These are phyloP conservation scores for Alloascoidea africana DNA, from an alignment of 805 yeast species.

Conservation along the genomic window DNA sequence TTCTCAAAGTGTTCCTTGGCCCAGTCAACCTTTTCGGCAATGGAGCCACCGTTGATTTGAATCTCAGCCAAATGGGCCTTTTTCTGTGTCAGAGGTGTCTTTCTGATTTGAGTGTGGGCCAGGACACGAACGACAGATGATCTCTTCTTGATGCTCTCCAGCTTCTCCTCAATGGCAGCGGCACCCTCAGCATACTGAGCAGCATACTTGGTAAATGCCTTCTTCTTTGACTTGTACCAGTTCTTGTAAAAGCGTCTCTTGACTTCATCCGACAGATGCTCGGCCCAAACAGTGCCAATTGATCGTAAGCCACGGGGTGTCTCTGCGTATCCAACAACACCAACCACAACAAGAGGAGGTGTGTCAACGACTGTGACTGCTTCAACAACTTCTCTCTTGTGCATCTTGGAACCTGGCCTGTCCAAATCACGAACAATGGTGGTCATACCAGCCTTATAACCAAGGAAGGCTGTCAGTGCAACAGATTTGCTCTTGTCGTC, in stretches of 20 bases:
- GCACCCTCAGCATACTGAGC: constrained; percentile 92
- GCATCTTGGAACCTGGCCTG: constrained; percentile 99
- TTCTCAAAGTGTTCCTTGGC: constrained; percentile 98
- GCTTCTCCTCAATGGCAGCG: constrained; percentile 82
- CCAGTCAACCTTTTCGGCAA: constrained; percentile 96
- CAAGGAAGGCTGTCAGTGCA: constrained; percentile 98
- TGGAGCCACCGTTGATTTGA: constrained; percentile 99
- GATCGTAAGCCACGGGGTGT: constrained; percentile 99
- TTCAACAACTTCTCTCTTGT: constrained; percentile 99
- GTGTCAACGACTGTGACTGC: constrained; percentile 99
- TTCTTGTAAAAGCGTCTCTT: constrained; percentile 99
- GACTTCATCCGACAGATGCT: constrained; percentile 97
- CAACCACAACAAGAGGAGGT: constrained; percentile 97
- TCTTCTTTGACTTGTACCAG: constrained; percentile 99
- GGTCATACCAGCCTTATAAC: constrained; percentile 99
- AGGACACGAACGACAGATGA: constrained; percentile 97
- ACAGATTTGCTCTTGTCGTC: constrained; percentile 97
- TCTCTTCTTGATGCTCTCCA: constrained; percentile 98
- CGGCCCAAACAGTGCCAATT: constrained; percentile 99
- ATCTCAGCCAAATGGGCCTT: constrained; percentile 99
- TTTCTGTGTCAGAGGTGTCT: constrained; percentile 98
- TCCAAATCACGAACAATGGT: constrained; percentile 99
- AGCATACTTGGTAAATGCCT: constrained; percentile 99
- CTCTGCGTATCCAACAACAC: constrained; percentile 99
- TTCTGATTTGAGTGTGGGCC: constrained; percentile 98